Conservation (phyloP, 495 filamentous ascomycete genomes). For the Annulohypoxylon moriforme region DNA sequence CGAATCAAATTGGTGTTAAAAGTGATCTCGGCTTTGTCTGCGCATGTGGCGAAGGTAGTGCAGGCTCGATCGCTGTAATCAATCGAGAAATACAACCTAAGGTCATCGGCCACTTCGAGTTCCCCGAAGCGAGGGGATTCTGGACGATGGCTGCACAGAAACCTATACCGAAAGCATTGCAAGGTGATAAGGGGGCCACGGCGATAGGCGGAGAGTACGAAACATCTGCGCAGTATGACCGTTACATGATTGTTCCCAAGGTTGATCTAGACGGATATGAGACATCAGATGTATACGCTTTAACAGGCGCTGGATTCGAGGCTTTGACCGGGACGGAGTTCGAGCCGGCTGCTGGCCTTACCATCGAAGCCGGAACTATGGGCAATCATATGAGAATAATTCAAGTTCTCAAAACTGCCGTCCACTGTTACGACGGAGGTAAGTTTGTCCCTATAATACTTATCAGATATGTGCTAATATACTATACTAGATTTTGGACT, state of each 20-base stretch:
- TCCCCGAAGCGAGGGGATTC: conserved; percentile 69
- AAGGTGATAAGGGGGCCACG: conserved; percentile 60
- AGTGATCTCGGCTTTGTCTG: conserved; percentile 77
- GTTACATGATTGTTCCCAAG: conserved; percentile 76
- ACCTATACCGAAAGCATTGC: conserved; percentile 64
- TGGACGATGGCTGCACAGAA: conserved; percentile 73
- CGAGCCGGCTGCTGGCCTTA: conserved; percentile 84
- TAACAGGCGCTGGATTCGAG: conserved; percentile 72
- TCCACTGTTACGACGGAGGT: conserved; percentile 90
- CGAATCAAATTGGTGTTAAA: conserved; percentile 55
- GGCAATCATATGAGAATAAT: conserved; percentile 79
- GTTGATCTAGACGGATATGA: conserved; percentile 64
- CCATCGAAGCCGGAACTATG: conserved; percentile 82
- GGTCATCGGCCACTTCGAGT: conserved; percentile 69
- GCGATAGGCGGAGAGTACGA: conserved; percentile 64
- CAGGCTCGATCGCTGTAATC: conserved; percentile 77
- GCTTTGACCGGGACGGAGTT: conserved; percentile 81
- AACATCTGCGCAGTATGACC: conserved; percentile 68
- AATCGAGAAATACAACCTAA: conserved; percentile 78
- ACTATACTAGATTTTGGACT: conserved; percentile 77
- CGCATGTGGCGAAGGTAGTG: conserved; percentile 73
- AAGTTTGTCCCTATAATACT: conserved; percentile 54
- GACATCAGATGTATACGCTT: conserved; percentile 69
- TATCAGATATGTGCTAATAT: conserved; percentile 48
- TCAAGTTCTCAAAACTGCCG: conserved; percentile 84